A percentile compares a stretch with the other conserved stretches of the same genome.
Evolutionary conservation across 2,329 filamentous ascomycete genomes (phyloP).

Genomic region (Setomelanomma holmii): DNA sequence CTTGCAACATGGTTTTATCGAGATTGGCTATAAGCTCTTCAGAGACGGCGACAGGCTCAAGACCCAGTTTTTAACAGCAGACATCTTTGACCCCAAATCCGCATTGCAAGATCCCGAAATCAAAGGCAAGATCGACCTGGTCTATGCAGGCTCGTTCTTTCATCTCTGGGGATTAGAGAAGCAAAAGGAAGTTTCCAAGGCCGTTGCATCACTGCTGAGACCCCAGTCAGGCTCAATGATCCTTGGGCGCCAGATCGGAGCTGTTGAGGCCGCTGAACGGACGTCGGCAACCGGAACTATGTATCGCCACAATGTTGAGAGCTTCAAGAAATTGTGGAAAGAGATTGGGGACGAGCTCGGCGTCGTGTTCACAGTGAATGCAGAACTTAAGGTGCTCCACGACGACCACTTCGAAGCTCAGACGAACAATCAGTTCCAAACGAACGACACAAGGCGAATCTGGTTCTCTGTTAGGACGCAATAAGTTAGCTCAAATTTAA

Average conservation of each 20-base stretch:
- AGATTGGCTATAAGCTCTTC: constrained; percentile 58
- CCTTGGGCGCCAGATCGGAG: constrained; percentile 61
- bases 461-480: constrained; percentile 29
- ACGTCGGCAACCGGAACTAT: constrained; percentile 23
- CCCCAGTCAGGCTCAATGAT: constrained; percentile 56
- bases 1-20: constrained; percentile 54
- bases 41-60: constrained; percentile 48
- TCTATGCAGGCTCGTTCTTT: constrained; percentile 53
- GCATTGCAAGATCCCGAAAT: constrained; percentile 26
- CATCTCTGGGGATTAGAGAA: constrained; percentile 50
- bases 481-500: too few species aligned
- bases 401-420: constrained; percentile 8
- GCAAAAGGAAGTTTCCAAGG: constrained; percentile 41
- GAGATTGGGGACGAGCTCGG: constrained; percentile 44
- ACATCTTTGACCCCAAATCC: constrained; percentile 52
- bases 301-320: constrained; percentile 44
- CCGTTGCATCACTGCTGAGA: constrained; percentile 41
- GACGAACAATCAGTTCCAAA: constrained; percentile 11
- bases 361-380: constrained; percentile 29
- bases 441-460: constrained; percentile 24
- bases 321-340: constrained; percentile 49
- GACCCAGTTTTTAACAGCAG: constrained; percentile 59
- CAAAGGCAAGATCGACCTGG: constrained; percentile 44
- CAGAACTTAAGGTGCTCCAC: constrained; percentile 16
- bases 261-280: constrained; percentile 25